A percentile compares a stretch with the other conserved stretches of the same genome.
phyloP scores from a whole-genome alignment of 2,329 filamentous ascomycete species.

The Zymoseptoria tritici region DNA sequence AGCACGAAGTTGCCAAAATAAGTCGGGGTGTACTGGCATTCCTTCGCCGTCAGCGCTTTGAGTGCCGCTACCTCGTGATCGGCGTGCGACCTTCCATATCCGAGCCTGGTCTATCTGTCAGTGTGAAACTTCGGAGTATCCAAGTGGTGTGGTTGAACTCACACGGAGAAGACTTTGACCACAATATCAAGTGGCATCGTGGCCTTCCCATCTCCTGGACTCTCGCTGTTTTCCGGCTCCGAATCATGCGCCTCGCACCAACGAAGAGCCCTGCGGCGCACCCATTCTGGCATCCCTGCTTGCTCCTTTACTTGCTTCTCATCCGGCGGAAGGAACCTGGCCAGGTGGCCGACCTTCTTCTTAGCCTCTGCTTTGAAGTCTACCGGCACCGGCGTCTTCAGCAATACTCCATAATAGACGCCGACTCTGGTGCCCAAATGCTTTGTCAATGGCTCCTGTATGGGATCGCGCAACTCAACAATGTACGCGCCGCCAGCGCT shows the following conservation, averaged over 20 bases:
- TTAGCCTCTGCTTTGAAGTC: not conserved
- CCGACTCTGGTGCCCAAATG: not conserved
- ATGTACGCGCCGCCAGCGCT: not conserved
- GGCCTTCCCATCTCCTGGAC: not conserved
- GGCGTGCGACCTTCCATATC: not conserved
- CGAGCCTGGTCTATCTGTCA: not conserved
- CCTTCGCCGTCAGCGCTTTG: not conserved
- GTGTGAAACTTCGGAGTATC: not conserved
- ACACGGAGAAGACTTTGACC: conserved; percentile 3
- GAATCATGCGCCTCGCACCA: not conserved
- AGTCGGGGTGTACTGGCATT: not conserved
- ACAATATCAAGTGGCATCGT: not conserved
- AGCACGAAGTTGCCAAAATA: not conserved
- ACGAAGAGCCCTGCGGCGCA: not conserved
- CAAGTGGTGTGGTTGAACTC: not conserved
- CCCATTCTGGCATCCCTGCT: too few species aligned
- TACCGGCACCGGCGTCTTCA: not conserved
- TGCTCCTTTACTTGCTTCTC: not conserved
- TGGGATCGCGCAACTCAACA: not conserved
- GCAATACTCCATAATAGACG: not conserved
- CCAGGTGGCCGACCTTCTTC: not conserved
- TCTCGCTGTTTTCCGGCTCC: not conserved
- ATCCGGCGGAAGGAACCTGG: not conserved
- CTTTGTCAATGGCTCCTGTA: not conserved
- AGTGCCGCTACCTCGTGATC: conserved; percentile 1